Percentiles rank a stretch among this genome's conserved stretches.
Conservation (phyloP, 768 basidiomycete species). For the Crassisporium funariophilum region DNA sequence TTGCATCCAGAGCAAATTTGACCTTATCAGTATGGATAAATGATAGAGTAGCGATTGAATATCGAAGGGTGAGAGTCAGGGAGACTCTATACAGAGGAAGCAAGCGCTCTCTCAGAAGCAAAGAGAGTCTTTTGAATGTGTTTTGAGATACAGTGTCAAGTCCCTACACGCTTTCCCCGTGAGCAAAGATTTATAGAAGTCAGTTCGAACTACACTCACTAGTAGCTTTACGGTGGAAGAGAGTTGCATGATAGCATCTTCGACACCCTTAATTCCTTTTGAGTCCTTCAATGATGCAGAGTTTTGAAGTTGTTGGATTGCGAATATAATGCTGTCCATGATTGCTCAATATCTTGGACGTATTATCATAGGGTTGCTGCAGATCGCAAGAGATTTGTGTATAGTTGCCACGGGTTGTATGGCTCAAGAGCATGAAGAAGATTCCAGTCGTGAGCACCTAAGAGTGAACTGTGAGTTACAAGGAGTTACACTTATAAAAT, state of each 20-base stretch:
- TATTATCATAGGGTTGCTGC: too few species aligned
- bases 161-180: too few species aligned
- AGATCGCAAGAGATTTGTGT: too few species aligned
- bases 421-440: too few species aligned
- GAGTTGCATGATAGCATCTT: slow-evolving; percentile 40
- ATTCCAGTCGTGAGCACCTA: too few species aligned
- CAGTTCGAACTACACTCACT: slow-evolving; percentile 29
- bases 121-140: slow-evolving; percentile 38
- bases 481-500: too few species aligned
- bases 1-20: slow-evolving; percentile 21
- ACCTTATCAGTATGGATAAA: slow-evolving; percentile 42
- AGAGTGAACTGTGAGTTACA: too few species aligned
- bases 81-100: slow-evolving; percentile 45
- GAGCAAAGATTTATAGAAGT: slow-evolving; percentile 3
- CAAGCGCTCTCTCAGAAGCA: slow-evolving; percentile 44
- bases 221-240: slow-evolving; percentile 45
- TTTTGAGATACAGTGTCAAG: slow-evolving; percentile 37
- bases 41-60: slow-evolving; percentile 42
- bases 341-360: too few species aligned
- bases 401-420: too few species aligned
- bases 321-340: too few species aligned
- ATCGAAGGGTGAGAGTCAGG: slow-evolving; percentile 39
- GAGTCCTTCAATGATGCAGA: too few species aligned
- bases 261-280: slow-evolving; percentile 1
- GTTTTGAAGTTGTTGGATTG: too few species aligned